Evolutionary conservation across 257 asterid genomes (phyloP), one percentile per base, ranked within the genome.

Genomic region (Rubia yunnanensis): DNA sequence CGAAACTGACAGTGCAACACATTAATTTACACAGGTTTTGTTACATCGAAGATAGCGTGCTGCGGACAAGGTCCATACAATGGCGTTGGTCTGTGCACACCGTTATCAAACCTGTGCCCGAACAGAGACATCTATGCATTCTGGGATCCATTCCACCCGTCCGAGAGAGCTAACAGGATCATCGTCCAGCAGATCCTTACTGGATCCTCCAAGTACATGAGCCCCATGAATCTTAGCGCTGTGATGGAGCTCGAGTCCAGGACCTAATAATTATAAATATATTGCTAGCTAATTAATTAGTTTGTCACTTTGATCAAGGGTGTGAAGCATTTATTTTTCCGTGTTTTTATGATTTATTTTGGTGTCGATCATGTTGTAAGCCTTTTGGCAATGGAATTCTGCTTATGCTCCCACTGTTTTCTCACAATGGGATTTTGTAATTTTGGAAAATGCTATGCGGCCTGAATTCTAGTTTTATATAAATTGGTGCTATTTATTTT

Each of bases 61-160:
- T 89, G 95, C 60, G 96, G 96, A 17, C 95, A 89, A 78, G 96
- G 96, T 22, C 91, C 84, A 30, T 89, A 80, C 76, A 89, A 89
- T 22, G 96, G 95, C 5, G 9, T 89, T 5, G 96, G 96, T 26
- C 83, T 89, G 0, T 86, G 96, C 79, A 89, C 96, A 10, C 67
- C 66, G 5, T 1, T 83, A 3, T 89, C 96, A 14, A 89, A 86
- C 72, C 34, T 89, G 74, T 89, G 95, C 56, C 91, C 96, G n/a
- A 76, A 89, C 66, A 77, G 95, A 77, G 86, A 89, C 44, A 5
- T 82, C 17, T 85, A 74, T 72, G 96, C 82, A 34, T 89, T 89
- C 66, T 89, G 96, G 95, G 95, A 89, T 68, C 72, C 87, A 28
- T 89, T 86, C 56, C 96, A 89, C 69, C 95, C 96, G 0, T 57